Evolutionary conservation across 75 land plant genomes (phyloP).

Genomic region (Picea glauca): DNA sequence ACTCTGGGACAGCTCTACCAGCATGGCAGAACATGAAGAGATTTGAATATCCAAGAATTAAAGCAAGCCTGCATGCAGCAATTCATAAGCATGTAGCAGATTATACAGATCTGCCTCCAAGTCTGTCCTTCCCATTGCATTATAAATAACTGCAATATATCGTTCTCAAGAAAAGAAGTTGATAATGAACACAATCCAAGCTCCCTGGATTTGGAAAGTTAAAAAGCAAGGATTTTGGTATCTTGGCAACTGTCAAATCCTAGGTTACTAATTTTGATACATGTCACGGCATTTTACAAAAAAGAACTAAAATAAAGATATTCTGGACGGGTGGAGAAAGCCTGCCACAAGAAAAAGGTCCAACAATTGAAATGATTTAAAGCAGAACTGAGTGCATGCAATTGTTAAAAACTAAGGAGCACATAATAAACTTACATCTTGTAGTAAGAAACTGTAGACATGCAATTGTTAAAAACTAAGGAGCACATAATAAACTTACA

Average conservation of each 20-base stretch:
- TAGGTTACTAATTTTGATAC: not conserved
- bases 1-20: too few species aligned
- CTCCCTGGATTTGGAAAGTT: not conserved
- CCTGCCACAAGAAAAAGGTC: not conserved
- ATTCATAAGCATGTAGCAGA: not conserved
- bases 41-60: not conserved
- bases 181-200: not conserved
- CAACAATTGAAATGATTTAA: not conserved
- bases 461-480: not conserved
- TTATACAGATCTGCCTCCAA: not conserved
- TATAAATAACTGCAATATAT: not conserved
- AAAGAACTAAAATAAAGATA: not conserved
- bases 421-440: conserved; percentile 33
- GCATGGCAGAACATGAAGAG: not conserved
- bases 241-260: too few species aligned
- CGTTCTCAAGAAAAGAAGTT: not conserved
- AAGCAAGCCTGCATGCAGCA: not conserved
- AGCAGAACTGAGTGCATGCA: not conserved
- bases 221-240: not conserved
- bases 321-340: not conserved
- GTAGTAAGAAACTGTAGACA: conserved; percentile 46
- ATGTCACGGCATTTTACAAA: not conserved
- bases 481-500: conserved; percentile 23
- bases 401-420: not conserved
- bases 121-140: not conserved